These are phyloP conservation scores for Fragilaria radians DNA, from an alignment of 108 stramenopile species.

Conservation along the genomic window DNA sequence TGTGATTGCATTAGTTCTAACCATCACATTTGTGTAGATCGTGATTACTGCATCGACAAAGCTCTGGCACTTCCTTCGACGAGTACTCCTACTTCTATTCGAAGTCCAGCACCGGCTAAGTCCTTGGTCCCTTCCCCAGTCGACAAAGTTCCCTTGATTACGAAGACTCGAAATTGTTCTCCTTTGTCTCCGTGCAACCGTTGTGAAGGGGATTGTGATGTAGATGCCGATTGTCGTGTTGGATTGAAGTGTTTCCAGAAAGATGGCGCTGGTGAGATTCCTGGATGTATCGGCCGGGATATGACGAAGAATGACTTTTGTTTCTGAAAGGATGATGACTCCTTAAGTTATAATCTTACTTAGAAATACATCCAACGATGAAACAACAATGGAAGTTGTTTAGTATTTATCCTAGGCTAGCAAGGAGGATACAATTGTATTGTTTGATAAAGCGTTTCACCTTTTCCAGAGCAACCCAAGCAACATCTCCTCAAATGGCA, in stretches of 20 bases:
- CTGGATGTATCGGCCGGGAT: neutral
- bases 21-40: neutral
- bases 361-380: no score
- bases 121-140: neutral
- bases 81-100: neutral
- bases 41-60: neutral
- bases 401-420: no score
- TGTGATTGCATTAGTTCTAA: neutral
- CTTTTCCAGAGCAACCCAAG: no score
- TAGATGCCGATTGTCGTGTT: neutral
- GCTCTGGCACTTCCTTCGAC: neutral
- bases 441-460: no score
- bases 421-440: no score
- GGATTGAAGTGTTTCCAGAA: conserved; percentile 1
- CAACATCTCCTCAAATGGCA: no score
- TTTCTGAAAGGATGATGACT: no score
- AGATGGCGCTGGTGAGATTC: neutral
- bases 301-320: neutral
- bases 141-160: neutral
- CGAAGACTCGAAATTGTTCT: neutral
- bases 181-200: neutral
- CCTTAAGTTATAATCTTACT: no score
- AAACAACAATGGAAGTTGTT: no score
- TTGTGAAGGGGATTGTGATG: neutral
- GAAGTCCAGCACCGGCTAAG: neutral